Evolutionary conservation across 2,329 filamentous ascomycete genomes (phyloP), one percentile per base, ranked within the genome.

Genomic region (Aspergillus sp.): DNA sequence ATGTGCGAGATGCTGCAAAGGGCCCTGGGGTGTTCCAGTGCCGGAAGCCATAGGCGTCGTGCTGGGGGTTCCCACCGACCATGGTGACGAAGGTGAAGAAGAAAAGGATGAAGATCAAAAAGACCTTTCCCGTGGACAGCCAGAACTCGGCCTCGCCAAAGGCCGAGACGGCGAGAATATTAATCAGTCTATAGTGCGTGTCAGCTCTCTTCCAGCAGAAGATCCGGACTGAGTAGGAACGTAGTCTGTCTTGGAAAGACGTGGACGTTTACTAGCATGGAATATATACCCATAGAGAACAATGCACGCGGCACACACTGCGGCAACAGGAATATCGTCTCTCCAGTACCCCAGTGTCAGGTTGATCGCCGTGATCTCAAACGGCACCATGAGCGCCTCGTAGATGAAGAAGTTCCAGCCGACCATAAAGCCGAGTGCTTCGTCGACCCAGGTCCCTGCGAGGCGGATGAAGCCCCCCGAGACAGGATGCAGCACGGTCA

Each of bases 1-100:
- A 76, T 13, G 77, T 80, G 63, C 86, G 83, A 41, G 86, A 81
- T 59, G 85, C 81, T 0, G 50, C 57, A 11, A 62, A 58, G 1
- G 56, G 7, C 2, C 58, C 48, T 2, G 57, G 60, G 15, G 18
- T 48, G 12, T 3, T 66, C 73, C 83, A 87, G 66, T 84, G 81
- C 9, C 84, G 80, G 69, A 91, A 91, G 0, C 88, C 89, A 59
- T 89, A 89, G 0, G 81, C 77, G 62, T 91, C 86, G 50, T 83
- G 78, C 1, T 84, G 69, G 0, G 90, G 90, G 64, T 91, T 92
- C 2, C 88, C 90, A 8, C 89, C 90, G 1, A 92, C 77, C 85
- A 92, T 91, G 59, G 87, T 85, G 60, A 93, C 80, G 65, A 93
- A 89, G 7, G 89, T 91, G 74, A 89, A 91, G 59, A 83, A 63